Conservation (phyloP, 2,329 filamentous ascomycete species). For the Penicillium palitans region DNA sequence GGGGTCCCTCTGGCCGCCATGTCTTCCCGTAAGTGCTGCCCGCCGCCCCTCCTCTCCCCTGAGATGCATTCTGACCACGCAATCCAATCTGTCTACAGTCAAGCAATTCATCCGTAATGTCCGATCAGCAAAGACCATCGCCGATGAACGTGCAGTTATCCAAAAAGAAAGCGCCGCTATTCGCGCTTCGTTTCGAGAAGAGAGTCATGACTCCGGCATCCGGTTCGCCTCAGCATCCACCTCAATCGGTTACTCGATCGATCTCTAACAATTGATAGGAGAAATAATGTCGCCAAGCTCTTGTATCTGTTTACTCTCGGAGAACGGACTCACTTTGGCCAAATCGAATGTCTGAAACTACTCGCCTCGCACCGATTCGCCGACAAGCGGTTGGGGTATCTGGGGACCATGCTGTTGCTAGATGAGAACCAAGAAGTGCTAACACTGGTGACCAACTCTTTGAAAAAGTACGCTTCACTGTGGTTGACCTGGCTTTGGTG, state of each 20-base stretch:
- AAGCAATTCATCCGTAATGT: slow-evolving; percentile 99
- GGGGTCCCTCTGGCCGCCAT: slow-evolving; percentile 55
- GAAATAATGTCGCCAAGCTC: slow-evolving; percentile 98
- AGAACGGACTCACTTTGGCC: slow-evolving; percentile 96
- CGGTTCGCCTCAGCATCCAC: slow-evolving; percentile 59
- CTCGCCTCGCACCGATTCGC: slow-evolving; percentile 95
- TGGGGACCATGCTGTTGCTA: slow-evolving; percentile 91
- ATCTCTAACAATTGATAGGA: slow-evolving; percentile 55
- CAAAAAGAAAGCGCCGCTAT: slow-evolving; percentile 99
- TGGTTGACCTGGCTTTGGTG: not conserved
- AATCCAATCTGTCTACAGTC: slow-evolving; percentile 56
- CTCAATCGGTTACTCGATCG: not conserved
- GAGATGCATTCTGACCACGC: slow-evolving; percentile 20
- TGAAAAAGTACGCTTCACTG: slow-evolving; percentile 74
- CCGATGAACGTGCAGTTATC: slow-evolving; percentile 95
- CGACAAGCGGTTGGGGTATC: slow-evolving; percentile 92
- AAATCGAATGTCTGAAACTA: slow-evolving; percentile 98
- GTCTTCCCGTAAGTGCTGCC: slow-evolving; percentile 55
- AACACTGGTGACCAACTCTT: slow-evolving; percentile 93
- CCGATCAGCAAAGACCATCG: slow-evolving; percentile 96
- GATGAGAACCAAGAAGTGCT: slow-evolving; percentile 99
- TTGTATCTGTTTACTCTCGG: slow-evolving; percentile 97
- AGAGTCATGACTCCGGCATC: slow-evolving; percentile 87
- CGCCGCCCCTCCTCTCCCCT: slow-evolving; percentile 31
- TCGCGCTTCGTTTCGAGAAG: slow-evolving; percentile 94